Conservation (phyloP, 164 flowering plant genomes). For the Nymphaea thermarum region DNA sequence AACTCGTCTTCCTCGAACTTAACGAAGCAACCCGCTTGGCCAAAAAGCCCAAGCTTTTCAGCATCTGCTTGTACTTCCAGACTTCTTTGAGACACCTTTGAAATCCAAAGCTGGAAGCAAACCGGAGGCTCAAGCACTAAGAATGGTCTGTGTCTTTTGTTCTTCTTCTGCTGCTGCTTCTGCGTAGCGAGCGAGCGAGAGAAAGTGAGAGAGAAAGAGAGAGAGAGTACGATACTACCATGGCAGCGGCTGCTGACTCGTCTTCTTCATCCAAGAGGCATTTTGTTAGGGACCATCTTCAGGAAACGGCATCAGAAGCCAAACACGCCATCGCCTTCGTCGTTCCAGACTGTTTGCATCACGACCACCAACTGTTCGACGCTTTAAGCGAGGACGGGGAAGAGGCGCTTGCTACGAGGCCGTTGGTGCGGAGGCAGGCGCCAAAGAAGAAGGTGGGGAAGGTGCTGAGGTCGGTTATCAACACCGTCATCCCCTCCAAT, state of each 20-base stretch:
- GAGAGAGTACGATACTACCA: not conserved
- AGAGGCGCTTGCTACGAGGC: not conserved
- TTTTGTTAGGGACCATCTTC: not conserved
- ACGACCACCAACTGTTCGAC: not conserved
- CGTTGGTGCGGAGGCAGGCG: not conserved
- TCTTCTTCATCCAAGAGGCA: not conserved
- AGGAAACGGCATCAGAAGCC: not conserved
- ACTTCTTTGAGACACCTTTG: not conserved
- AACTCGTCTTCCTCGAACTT: not conserved
- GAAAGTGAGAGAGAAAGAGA: not conserved
- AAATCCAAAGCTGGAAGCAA: not conserved
- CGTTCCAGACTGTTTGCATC: not conserved
- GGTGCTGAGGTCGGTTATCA: not conserved
- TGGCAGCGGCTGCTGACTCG: not conserved
- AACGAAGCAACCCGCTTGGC: not conserved
- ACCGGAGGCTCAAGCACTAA: no score
- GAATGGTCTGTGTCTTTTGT: no score
- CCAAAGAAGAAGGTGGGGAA: not conserved
- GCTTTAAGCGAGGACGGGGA: not conserved
- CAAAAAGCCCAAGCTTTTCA: not conserved
- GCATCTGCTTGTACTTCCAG: not conserved
- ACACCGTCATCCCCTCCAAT: not conserved
- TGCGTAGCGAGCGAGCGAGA: not conserved
- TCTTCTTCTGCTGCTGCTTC: no score
- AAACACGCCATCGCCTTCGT: not conserved